These are phyloP conservation scores for Ceratocystis cubensis DNA, from an alignment of 2,329 filamentous ascomycete genomes.

Conservation along the genomic window DNA sequence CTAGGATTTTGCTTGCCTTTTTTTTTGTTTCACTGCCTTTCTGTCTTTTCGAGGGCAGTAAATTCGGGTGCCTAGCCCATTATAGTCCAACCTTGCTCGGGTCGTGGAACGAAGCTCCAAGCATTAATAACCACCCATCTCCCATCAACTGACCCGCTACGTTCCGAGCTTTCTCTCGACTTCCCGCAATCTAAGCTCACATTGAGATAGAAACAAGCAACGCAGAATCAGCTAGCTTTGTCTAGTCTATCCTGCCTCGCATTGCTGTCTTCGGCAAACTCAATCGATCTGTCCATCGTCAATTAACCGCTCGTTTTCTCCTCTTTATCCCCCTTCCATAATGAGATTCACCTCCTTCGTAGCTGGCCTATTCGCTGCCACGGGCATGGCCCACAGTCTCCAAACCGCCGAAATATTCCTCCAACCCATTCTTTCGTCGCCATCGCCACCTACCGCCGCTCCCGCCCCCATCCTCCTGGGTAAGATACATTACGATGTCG, in stretches of 20 bases:
- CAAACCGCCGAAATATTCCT: constrained; percentile 42
- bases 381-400: constrained; percentile 31
- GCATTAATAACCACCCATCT: constrained; percentile 5
- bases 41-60: not conserved
- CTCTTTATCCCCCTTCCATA: constrained; percentile 12
- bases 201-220: not conserved
- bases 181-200: not conserved
- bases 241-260: not conserved
- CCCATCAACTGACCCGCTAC: not conserved
- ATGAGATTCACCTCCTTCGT: constrained; percentile 36
- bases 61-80: constrained; percentile 6
- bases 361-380: constrained; percentile 33
- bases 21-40: not conserved
- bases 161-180: constrained; percentile 4
- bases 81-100: not conserved
- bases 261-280: not conserved
- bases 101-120: not conserved
- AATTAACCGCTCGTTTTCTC: not conserved
- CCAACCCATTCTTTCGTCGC: constrained; percentile 35
- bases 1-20: not conserved
- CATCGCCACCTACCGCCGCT: constrained; percentile 22
- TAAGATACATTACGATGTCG: constrained; percentile 42
- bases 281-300: not conserved
- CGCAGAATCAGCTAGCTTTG: not conserved
- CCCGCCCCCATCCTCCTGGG: constrained; percentile 37